These are phyloP conservation scores for Boletus sensibilis DNA, from an alignment of 768 basidiomycete species.

Conservation along the genomic window DNA sequence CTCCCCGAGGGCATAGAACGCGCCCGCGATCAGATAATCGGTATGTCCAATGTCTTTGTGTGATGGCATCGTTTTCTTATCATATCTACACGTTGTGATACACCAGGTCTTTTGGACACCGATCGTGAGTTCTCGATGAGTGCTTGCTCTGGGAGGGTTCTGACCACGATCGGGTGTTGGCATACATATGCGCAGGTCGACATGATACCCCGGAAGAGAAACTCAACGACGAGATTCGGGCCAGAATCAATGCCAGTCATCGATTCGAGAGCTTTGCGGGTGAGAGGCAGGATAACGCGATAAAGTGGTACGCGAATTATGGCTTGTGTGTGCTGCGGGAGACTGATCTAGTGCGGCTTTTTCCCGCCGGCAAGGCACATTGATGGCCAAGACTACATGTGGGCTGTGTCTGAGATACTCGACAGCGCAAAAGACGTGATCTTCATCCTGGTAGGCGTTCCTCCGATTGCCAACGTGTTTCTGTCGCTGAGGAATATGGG, in stretches of 20 bases:
- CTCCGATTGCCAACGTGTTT: not conserved
- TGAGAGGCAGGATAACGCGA: conserved; percentile 63
- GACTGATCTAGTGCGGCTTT: not conserved
- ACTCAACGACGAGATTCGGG: conserved; percentile 65
- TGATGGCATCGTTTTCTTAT: not conserved
- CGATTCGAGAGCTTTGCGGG: conserved; percentile 84
- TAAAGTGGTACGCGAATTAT: conserved; percentile 66
- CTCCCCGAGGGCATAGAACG: conserved; percentile 40
- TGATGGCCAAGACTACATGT: conserved; percentile 97
- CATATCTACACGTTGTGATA: not conserved
- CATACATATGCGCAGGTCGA: conserved; percentile 38
- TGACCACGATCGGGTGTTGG: not conserved
- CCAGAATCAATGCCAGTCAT: conserved; percentile 74
- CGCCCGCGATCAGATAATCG: conserved; percentile 36
- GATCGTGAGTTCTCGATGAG: conserved; percentile 29
- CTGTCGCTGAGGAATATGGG: not conserved
- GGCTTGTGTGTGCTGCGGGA: not conserved
- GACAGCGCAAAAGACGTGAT: conserved; percentile 79
- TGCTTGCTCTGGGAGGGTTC: not conserved
- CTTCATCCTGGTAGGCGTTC: conserved; percentile 68
- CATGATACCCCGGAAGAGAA: conserved; percentile 79
- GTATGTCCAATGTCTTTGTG: conserved; percentile 20
- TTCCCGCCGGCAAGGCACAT: conserved; percentile 56
- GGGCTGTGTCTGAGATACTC: conserved; percentile 89
- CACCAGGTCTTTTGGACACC: conserved; percentile 34